These are phyloP conservation scores for Lolium rigidum DNA, from an alignment of 176 grass and related monocot species.

Conservation along the genomic window DNA sequence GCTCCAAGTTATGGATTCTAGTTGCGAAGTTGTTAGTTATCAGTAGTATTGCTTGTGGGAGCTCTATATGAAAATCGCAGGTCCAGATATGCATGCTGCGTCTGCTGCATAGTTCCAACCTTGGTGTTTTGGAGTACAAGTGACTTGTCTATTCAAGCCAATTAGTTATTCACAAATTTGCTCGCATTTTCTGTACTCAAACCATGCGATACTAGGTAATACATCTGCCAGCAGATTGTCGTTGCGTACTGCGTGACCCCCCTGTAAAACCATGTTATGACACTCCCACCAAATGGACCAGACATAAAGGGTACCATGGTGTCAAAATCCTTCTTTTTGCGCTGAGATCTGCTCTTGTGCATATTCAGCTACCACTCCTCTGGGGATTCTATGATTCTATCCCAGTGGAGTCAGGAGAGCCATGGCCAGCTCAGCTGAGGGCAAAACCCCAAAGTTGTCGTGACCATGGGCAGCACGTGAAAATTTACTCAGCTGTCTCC, in stretches of 20 bases:
- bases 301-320: not conserved
- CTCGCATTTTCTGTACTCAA: not conserved
- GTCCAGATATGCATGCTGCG: not conserved
- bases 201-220: not conserved
- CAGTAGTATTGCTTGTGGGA: not conserved
- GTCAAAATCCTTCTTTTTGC: not conserved
- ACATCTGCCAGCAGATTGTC: not conserved
- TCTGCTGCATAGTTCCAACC: conserved; percentile 3
- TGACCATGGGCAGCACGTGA: not conserved
- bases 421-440: not conserved
- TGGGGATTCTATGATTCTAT: not conserved
- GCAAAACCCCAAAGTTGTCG: not conserved
- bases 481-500: not conserved
- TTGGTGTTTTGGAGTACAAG: not conserved
- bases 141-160: conserved; percentile 26
- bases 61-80: not conserved
- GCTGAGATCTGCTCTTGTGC: not conserved
- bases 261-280: not conserved
- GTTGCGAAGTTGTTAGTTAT: not conserved
- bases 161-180: not conserved
- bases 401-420: not conserved
- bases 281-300: not conserved
- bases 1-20: not conserved
- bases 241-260: not conserved
- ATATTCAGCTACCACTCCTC: not conserved